Evolutionary conservation across 1,284 basidiomycete genomes (phyloP), one percentile per base, ranked within the genome.

Genomic region (Nidula niveotomentosa): DNA sequence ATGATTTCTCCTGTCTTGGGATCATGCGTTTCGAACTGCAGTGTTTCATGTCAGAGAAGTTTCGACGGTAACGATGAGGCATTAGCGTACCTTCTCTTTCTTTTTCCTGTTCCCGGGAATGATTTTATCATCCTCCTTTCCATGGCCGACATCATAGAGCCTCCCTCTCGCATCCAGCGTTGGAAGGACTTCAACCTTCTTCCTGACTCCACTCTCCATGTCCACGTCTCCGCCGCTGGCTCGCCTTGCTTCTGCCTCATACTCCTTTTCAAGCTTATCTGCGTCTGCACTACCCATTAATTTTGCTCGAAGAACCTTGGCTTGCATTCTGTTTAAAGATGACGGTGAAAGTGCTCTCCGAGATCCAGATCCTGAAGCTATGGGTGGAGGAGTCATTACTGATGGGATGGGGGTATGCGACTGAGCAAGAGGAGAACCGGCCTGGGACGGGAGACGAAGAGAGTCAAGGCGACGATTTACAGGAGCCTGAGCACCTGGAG

Each of bases 261-360:
- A 98, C 70, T 96, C 87, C 54, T 80, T 79, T 69, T 97, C 92
- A 45, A 98, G 74, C 33, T 79, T 76, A 34, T 82, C 81, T 5
- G 91, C 90, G 63, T 94, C 82, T 0, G 90, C 79, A 12, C 85
- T 77, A 17, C 79, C 83, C 80, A 91, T 91, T 30, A 99, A 78
- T 69, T 93, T 96, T 8, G 96, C 95, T 15, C 94, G 87, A 13
- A 99, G 74, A 1, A 97, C 94, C 61, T 90, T 90, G 6, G 96
- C 97, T 71, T 98, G 96, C 1, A 99, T 75, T 65, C 89, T 91
- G 73, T 99, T 99, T 44, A 99, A 78, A 36, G 90, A 91, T 34
- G 88, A 87, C 6, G 88, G 85, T 0, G 88, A 89, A 55, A 90
- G 64, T 2, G 78, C 77, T 6, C 84, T 76, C 10, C 12, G 12